Conservation (phyloP, 768 basidiomycete genomes). For the Tylopilus rubrobrunneus region DNA sequence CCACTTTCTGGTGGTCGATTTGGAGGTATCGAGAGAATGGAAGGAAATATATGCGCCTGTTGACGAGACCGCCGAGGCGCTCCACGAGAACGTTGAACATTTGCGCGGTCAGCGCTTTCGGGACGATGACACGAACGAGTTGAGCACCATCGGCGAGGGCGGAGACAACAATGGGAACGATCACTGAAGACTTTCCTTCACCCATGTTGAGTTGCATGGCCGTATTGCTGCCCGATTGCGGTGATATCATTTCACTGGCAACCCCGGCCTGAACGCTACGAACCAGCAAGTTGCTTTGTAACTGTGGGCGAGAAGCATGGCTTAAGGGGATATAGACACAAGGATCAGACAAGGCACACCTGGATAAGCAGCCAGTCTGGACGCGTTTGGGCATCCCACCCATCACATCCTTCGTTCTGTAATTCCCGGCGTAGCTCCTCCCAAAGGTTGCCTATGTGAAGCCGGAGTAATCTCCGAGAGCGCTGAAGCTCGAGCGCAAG, state of each 20-base stretch:
- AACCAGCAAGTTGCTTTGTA: slow-evolving; percentile 41
- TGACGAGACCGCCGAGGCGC: slow-evolving; percentile 40
- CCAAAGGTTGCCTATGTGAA: slow-evolving; percentile 15
- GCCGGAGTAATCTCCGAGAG: slow-evolving; percentile 31
- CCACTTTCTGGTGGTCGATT: slow-evolving; percentile 15
- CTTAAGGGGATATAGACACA: background rate
- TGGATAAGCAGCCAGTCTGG: slow-evolving; percentile 47
- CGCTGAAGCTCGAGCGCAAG: slow-evolving; percentile 34
- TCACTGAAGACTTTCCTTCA: slow-evolving; percentile 45
- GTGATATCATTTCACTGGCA: slow-evolving; percentile 45
- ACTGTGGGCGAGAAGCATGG: slow-evolving; percentile 23
- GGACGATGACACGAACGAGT: slow-evolving; percentile 46
- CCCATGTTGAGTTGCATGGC: slow-evolving; percentile 55
- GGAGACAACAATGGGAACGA: slow-evolving; percentile 42
- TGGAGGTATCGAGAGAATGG: slow-evolving; percentile 45
- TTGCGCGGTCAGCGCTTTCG: slow-evolving; percentile 42
- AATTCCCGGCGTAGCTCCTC: slow-evolving; percentile 32
- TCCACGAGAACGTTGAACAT: slow-evolving; percentile 48
- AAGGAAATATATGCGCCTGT: slow-evolving; percentile 44
- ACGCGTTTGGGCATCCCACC: slow-evolving; percentile 17
- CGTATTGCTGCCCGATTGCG: slow-evolving; percentile 33
- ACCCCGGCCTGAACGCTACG: slow-evolving; percentile 41
- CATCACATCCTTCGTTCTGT: slow-evolving; percentile 22
- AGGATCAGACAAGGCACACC: slow-evolving; percentile 19
- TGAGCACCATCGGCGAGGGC: slow-evolving; percentile 39